Percentiles rank a stretch among this genome's conserved stretches.
Evolutionary conservation across 768 basidiomycete genomes (phyloP).

Genomic region (Podaxis sp.): DNA sequence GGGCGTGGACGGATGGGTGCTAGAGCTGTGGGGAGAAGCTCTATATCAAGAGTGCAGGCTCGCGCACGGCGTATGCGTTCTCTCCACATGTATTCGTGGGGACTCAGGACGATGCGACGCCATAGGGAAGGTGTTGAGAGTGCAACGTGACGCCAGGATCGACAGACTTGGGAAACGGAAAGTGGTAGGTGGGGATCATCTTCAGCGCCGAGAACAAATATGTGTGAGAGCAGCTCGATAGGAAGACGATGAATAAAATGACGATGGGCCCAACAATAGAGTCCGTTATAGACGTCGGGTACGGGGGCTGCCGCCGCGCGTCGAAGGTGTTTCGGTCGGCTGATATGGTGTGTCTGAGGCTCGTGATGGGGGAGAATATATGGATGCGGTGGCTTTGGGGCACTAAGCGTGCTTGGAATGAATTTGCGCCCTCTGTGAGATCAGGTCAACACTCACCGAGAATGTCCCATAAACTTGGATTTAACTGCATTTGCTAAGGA

Average conservation of each 20-base stretch:
- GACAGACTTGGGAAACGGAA: slow-evolving; percentile 68
- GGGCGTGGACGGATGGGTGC: slow-evolving; percentile 25
- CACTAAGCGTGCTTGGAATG: background rate
- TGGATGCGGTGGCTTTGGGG: slow-evolving; percentile 1
- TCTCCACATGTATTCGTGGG: slow-evolving; percentile 57
- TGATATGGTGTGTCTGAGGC: slow-evolving; percentile 25
- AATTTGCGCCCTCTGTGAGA: background rate
- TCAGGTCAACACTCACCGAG: slow-evolving; percentile 7
- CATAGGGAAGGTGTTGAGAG: slow-evolving; percentile 63
- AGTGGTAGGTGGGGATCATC: slow-evolving; percentile 59
- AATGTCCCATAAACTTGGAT: slow-evolving; percentile 24
- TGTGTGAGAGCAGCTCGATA: slow-evolving; percentile 59
- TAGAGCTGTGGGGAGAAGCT: slow-evolving; percentile 38
- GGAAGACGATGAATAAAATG: slow-evolving; percentile 63
- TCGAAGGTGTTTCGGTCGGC: slow-evolving; percentile 37
- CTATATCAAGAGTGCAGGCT: slow-evolving; percentile 61
- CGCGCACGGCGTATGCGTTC: slow-evolving; percentile 61
- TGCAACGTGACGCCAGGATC: slow-evolving; percentile 60
- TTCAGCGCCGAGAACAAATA: slow-evolving; percentile 62
- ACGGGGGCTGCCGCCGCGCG: slow-evolving; percentile 26
- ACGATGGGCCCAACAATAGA: slow-evolving; percentile 20
- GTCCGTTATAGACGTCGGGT: slow-evolving; percentile 11
- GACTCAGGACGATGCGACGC: slow-evolving; percentile 55
- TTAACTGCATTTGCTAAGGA: slow-evolving; percentile 51
- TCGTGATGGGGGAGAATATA: slow-evolving; percentile 3